Evolutionary conservation across 805 yeast species (phyloP).

Genomic region (Pichia cabralensis): DNA sequence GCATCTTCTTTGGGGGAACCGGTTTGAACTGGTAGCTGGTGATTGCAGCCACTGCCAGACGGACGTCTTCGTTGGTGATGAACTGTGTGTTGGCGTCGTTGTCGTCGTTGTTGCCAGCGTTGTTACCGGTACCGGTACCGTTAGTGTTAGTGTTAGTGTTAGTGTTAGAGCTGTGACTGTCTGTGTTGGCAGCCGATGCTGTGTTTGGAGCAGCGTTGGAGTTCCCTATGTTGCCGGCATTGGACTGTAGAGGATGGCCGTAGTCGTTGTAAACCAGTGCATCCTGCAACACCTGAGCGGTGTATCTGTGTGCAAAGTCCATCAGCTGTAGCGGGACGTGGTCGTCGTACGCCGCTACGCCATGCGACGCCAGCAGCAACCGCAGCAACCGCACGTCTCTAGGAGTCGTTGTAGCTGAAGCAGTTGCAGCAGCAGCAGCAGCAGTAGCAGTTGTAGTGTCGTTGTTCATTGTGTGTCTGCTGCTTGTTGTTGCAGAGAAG

Average conservation of each 20-base stretch:
- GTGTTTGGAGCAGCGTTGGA: not conserved
- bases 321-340: constrained; percentile 91
- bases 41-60: constrained; percentile 87
- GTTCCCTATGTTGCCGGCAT: constrained; percentile 29
- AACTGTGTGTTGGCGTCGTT: not conserved
- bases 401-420: too few species aligned
- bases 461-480: not conserved
- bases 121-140: constrained; percentile 23
- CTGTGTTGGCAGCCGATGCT: not conserved
- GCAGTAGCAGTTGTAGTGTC: constrained; percentile 43
- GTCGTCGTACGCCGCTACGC: constrained; percentile 85
- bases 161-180: not conserved
- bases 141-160: constrained; percentile 13
- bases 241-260: constrained; percentile 34
- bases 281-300: constrained; percentile 78
- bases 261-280: constrained; percentile 87
- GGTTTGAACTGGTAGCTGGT: constrained; percentile 97
- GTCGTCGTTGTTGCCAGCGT: too few species aligned
- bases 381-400: constrained; percentile 88
- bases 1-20: constrained; percentile 84
- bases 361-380: constrained; percentile 86
- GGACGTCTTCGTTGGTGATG: constrained; percentile 78
- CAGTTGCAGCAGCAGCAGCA: constrained; percentile 78
- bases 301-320: constrained; percentile 93
- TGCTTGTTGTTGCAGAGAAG: not conserved